A percentile compares a stretch with the other conserved stretches of the same genome.
Evolutionary conservation across 768 basidiomycete species (phyloP).

Genomic region (Calocera viscosa): DNA sequence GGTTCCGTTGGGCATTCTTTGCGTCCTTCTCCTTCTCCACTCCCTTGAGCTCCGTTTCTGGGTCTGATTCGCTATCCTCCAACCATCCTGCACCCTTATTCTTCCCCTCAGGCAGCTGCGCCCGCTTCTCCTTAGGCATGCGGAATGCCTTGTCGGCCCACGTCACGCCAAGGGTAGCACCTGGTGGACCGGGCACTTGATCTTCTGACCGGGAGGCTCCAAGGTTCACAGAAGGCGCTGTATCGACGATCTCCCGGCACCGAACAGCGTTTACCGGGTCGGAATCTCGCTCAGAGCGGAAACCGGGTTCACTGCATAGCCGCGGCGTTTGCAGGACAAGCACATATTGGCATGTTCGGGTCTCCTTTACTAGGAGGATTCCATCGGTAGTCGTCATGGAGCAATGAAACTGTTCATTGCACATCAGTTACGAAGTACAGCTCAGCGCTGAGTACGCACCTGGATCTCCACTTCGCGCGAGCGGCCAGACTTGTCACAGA

Average conservation of each 20-base stretch:
- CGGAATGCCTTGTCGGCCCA: conserved; percentile 10
- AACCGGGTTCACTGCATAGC: conserved; percentile 84
- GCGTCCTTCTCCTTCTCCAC: not conserved
- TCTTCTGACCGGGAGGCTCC: conserved; percentile 13
- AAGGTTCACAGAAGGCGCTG: conserved; percentile 4
- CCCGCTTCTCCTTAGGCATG: not conserved
- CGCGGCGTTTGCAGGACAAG: conserved; percentile 90
- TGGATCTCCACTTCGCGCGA: conserved; percentile 90
- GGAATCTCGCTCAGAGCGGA: conserved; percentile 59
- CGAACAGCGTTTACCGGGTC: conserved; percentile 57
- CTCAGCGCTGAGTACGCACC: conserved; percentile 34
- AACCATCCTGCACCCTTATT: not conserved
- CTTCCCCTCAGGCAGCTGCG: not conserved
- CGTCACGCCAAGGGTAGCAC: not conserved
- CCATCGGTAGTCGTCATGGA: conserved; percentile 87
- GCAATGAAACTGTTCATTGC: conserved; percentile 70
- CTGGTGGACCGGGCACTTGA: not conserved
- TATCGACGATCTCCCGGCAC: conserved; percentile 59
- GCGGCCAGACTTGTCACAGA: conserved; percentile 84
- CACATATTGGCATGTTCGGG: conserved; percentile 87
- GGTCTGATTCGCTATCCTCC: not conserved
- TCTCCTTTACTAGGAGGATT: conserved; percentile 83
- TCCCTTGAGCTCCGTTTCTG: not conserved
- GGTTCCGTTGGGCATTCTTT: not conserved
- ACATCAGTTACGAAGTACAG: not conserved